These are phyloP conservation scores for Aspergillus terreus DNA, from an alignment of 2,329 filamentous ascomycete genomes.

Conservation along the genomic window DNA sequence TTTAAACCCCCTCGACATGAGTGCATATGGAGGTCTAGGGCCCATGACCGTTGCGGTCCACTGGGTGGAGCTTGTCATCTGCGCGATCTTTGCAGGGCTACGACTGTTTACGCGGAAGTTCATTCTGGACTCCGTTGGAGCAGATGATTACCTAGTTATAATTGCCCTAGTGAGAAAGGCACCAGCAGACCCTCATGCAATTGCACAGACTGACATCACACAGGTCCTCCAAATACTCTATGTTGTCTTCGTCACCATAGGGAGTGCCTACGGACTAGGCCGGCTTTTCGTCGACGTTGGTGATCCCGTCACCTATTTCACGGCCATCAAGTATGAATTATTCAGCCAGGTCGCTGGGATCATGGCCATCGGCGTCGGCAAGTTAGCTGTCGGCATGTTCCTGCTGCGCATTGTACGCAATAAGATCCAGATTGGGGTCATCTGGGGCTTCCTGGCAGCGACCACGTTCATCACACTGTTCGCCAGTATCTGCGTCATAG, in stretches of 20 bases:
- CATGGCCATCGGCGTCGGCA: constrained; percentile 21
- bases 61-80: constrained; percentile 15
- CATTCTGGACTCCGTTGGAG: constrained; percentile 17
- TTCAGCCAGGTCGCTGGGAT: constrained; percentile 21
- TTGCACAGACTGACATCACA: too few relatives aligned
- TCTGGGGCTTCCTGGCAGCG: constrained; percentile 13
- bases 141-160: constrained; percentile 14
- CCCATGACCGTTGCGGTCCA: constrained; percentile 22
- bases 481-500: constrained; percentile 15
- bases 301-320: constrained; percentile 14
- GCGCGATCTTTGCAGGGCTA: constrained; percentile 16
- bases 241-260: constrained; percentile 15
- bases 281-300: constrained; percentile 12
- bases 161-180: not conserved
- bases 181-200: too few relatives aligned
- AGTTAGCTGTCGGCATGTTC: constrained; percentile 17
- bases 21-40: constrained; percentile 17
- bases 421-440: constrained; percentile 18
- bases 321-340: constrained; percentile 20
- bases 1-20: constrained; percentile 8
- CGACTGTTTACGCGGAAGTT: constrained; percentile 16
- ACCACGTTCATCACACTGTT: constrained; percentile 16
- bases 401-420: constrained; percentile 21
- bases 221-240: constrained; percentile 18
- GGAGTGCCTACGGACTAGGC: constrained; percentile 15